These are phyloP conservation scores for Dactylis glomerata DNA, from an alignment of 176 grass and related monocot genomes.

Conservation along the genomic window DNA sequence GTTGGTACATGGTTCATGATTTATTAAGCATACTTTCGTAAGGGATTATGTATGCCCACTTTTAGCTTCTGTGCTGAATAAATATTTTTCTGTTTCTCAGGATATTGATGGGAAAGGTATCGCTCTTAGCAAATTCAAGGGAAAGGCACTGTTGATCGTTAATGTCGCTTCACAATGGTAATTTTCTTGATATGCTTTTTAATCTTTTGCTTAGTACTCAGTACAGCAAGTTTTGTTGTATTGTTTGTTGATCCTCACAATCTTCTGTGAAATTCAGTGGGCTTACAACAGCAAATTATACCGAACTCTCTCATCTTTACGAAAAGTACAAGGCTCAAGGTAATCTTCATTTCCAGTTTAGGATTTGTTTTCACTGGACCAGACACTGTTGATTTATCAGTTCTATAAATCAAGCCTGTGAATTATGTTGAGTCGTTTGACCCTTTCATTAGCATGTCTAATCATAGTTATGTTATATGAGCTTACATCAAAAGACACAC, in stretches of 20 bases:
- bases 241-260: not conserved
- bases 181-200: conserved; percentile 19
- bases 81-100: conserved; percentile 37
- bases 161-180: conserved; percentile 98
- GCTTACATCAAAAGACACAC: not conserved
- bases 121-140: conserved; percentile 92
- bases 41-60: not conserved
- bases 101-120: conserved; percentile 91
- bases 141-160: conserved; percentile 73
- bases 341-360: conserved; percentile 26
- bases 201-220: not conserved
- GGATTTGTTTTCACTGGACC: not conserved
- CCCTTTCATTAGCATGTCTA: not conserved
- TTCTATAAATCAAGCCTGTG: not conserved
- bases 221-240: not conserved
- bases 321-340: conserved; percentile 99
- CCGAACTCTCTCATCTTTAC: conserved; percentile 90
- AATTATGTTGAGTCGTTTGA: not conserved
- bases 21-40: not conserved
- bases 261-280: conserved; percentile 53
- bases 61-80: conserved; percentile 19
- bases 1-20: not conserved
- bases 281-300: conserved; percentile 92
- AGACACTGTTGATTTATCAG: not conserved
- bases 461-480: not conserved